Conservation (phyloP, 2,329 filamentous ascomycete species). For the Paecilomyces formosus region DNA sequence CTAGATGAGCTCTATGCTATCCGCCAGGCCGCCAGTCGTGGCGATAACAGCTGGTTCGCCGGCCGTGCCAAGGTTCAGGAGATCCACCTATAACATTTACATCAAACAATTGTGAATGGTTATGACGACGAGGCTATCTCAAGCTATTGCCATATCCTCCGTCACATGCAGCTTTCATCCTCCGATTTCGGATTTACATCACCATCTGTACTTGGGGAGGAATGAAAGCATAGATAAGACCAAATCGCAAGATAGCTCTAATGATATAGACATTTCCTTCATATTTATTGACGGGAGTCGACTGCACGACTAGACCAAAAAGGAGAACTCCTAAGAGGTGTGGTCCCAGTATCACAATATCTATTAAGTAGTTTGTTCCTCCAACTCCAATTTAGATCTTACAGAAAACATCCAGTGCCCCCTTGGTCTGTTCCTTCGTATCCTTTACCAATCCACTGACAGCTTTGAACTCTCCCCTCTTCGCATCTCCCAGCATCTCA, state of each 20-base stretch:
- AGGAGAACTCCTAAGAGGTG: too few relatives aligned
- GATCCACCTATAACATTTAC: conserved; percentile 16
- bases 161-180: too few relatives aligned
- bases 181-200: not conserved
- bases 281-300: too few relatives aligned
- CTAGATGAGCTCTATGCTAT: conserved; percentile 60
- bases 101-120: not conserved
- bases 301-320: too few relatives aligned
- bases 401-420: conserved; percentile 58
- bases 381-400: conserved; percentile 39
- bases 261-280: not conserved
- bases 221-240: not conserved
- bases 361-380: too few relatives aligned
- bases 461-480: conserved; percentile 59
- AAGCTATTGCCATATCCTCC: too few relatives aligned
- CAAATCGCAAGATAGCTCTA: not conserved
- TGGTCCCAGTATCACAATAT: too few relatives aligned
- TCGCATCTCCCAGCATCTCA: conserved; percentile 79
- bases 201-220: not conserved
- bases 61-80: conserved; percentile 30
- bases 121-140: not conserved
- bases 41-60: conserved; percentile 26
- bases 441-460: conserved; percentile 75
- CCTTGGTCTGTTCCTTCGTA: conserved; percentile 61
- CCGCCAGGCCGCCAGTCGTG: conserved; percentile 23